phyloP scores from a whole-genome alignment of 176 grass and related monocot genomes.

The Alopecurus myosuroides region DNA sequence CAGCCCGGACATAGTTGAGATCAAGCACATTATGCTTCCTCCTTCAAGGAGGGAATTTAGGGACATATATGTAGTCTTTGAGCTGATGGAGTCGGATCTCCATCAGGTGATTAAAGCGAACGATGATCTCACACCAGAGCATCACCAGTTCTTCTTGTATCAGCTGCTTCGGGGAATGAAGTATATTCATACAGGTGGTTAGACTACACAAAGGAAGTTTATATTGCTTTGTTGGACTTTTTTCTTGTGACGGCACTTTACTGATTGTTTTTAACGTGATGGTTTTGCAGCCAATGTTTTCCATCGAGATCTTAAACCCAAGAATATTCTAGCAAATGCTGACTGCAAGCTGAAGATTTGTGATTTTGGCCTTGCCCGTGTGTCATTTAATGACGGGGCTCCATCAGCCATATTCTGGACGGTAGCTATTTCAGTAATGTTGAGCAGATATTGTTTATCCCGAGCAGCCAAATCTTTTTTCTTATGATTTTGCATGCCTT shows the following conservation, averaged over 20 bases:
- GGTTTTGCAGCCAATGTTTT: conserved; percentile 71
- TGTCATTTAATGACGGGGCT: conserved; percentile 76
- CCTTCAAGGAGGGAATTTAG: conserved; percentile 82
- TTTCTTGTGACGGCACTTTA: background rate
- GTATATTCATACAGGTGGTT: conserved; percentile 88
- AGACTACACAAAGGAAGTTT: background rate
- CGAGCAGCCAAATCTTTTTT: conserved; percentile 3
- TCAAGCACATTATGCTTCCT: conserved; percentile 92
- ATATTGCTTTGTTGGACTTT: background rate
- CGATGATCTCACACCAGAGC: conserved; percentile 77
- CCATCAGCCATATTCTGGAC: conserved; percentile 97
- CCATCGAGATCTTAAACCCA: conserved; percentile 92
- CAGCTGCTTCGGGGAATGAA: conserved; percentile 86
- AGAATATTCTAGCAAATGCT: conserved; percentile 95
- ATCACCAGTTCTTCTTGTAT: conserved; percentile 92
- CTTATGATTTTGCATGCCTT: conserved; percentile 20
- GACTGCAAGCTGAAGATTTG: conserved; percentile 91
- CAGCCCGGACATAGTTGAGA: conserved; percentile 78
- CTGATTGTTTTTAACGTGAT: conserved; percentile 14
- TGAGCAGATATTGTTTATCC: background rate
- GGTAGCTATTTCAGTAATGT: conserved; percentile 41
- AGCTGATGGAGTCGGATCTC: conserved; percentile 88
- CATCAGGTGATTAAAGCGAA: conserved; percentile 90
- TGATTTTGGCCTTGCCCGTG: conserved; percentile 87
- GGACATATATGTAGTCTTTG: conserved; percentile 88